These are phyloP conservation scores for Pestalotiopsis sp. DNA, from an alignment of 2,329 filamentous ascomycete genomes.

Conservation along the genomic window DNA sequence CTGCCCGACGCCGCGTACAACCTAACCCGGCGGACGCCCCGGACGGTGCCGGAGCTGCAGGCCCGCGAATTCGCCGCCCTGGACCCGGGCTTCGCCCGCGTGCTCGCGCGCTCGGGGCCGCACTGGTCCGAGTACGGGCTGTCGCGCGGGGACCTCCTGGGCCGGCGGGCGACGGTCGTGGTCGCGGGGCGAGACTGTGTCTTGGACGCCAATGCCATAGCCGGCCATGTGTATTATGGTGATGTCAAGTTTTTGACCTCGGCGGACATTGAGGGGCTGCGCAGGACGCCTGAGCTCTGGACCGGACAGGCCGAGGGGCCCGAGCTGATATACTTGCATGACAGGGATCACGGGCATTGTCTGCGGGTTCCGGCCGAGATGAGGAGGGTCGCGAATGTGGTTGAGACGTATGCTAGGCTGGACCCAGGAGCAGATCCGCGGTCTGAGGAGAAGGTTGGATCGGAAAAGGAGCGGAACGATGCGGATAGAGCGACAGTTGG, in stretches of 20 bases:
- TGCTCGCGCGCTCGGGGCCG: conserved; percentile 12
- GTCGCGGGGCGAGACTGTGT: conserved; percentile 27
- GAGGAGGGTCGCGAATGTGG: conserved; percentile 12
- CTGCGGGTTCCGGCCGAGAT: conserved; percentile 15
- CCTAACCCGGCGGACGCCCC: conserved; percentile 11
- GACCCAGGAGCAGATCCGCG: background rate
- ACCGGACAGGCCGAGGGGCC: conserved; percentile 24
- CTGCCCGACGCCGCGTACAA: conserved; percentile 19
- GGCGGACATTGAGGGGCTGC: conserved; percentile 1
- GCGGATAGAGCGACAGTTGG: background rate
- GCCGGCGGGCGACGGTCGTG: conserved; percentile 24
- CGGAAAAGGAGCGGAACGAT: background rate
- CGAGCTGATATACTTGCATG: conserved; percentile 28
- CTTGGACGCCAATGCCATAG: conserved; percentile 23
- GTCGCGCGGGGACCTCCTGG: conserved; percentile 15
- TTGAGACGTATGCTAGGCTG: conserved; percentile 14
- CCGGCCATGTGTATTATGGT: conserved; percentile 27
- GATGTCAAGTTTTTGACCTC: conserved; percentile 16
- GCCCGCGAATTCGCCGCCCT: conserved; percentile 13
- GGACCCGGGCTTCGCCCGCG: conserved; percentile 17
- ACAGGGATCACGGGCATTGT: conserved; percentile 27
- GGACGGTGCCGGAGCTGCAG: conserved; percentile 15
- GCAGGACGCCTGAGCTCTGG: conserved; percentile 17
- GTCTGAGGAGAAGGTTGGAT: background rate
- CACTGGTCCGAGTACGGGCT: conserved; percentile 19